Conservation (phyloP, 805 yeast genomes). For the Torulaspora gathmanii region DNA sequence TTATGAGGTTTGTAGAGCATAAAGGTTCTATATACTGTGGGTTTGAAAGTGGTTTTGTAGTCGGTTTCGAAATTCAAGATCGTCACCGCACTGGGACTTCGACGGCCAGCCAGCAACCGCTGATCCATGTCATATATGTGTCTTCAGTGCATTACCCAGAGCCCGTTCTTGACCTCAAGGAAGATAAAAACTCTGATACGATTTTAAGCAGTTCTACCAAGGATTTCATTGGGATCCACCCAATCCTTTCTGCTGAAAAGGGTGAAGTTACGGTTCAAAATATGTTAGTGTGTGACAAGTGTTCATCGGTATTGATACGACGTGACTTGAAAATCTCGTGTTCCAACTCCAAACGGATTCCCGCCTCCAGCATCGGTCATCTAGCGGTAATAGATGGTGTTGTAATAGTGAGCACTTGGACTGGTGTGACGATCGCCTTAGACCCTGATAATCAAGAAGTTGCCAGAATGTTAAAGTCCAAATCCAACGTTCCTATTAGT, state of each 20-base stretch:
- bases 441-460: constrained; percentile 1
- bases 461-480: constrained; percentile 16
- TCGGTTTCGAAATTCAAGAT: constrained; percentile 23
- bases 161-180: constrained; percentile 23
- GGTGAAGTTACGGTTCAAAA: background rate
- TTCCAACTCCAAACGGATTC: constrained; percentile 4
- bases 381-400: constrained; percentile 8
- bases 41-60: constrained; percentile 30
- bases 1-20: constrained; percentile 26
- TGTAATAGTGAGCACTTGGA: constrained; percentile 22
- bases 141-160: constrained; percentile 30
- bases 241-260: background rate
- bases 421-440: constrained; percentile 20
- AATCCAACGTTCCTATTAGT: constrained; percentile 21
- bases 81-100: background rate
- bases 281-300: background rate
- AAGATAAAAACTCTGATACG: background rate
- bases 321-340: background rate
- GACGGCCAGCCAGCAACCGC: background rate
- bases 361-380: constrained; percentile 17
- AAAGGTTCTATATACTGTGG: constrained; percentile 24
- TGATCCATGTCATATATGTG: constrained; percentile 21
- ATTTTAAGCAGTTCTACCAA: constrained; percentile 25
- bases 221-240: constrained; percentile 17
- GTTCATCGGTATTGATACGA: background rate